Evolutionary conservation across 2,329 filamentous ascomycete genomes (phyloP).

Genomic region (Epichloe gansuensis): DNA sequence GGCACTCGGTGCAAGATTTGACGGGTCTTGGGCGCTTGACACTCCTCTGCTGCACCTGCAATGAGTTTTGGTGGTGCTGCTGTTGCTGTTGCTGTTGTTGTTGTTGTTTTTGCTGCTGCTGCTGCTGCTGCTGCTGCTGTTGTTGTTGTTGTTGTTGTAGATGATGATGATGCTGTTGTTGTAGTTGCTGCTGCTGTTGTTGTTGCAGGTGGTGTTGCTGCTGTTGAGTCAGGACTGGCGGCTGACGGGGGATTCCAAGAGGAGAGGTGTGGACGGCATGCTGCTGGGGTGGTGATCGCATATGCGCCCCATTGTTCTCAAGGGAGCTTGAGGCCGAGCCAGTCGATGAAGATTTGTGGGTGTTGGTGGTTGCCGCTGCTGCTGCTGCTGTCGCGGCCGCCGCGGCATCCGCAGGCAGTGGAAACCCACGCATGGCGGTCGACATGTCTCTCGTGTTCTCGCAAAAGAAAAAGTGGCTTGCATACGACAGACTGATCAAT

Average conservation of each 20-base stretch:
- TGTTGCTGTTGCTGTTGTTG: conserved; percentile 9
- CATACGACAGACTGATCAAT: neutral
- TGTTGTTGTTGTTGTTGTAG: conserved; percentile 17
- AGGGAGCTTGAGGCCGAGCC: conserved; percentile 4
- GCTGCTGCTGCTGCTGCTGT: conserved; percentile 13
- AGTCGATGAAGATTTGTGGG: conserved; percentile 3
- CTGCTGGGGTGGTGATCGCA: conserved; percentile 8
- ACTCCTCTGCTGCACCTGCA: conserved; percentile 25
- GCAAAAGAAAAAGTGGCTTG: neutral
- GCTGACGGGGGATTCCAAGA: conserved; percentile 7
- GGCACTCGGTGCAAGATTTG: conserved; percentile 43
- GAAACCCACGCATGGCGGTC: conserved; percentile 7
- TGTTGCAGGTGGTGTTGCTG: conserved; percentile 15
- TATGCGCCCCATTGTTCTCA: conserved; percentile 4
- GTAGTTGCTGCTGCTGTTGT: conserved; percentile 11
- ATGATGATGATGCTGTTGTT: too few relatives aligned
- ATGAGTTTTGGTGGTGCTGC: conserved; percentile 9
- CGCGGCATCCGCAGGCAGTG: conserved; percentile 2
- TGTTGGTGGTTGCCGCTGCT: neutral
- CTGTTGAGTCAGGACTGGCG: conserved; percentile 15
- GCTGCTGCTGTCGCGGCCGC: conserved; percentile 3
- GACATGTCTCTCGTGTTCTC: conserved; percentile 1
- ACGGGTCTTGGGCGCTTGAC: conserved; percentile 42
- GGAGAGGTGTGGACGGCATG: conserved; percentile 5
- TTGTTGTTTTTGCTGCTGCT: conserved; percentile 15